Evolutionary conservation across 2,329 filamentous ascomycete species (phyloP).

Genomic region (Colletotrichum godetiae): DNA sequence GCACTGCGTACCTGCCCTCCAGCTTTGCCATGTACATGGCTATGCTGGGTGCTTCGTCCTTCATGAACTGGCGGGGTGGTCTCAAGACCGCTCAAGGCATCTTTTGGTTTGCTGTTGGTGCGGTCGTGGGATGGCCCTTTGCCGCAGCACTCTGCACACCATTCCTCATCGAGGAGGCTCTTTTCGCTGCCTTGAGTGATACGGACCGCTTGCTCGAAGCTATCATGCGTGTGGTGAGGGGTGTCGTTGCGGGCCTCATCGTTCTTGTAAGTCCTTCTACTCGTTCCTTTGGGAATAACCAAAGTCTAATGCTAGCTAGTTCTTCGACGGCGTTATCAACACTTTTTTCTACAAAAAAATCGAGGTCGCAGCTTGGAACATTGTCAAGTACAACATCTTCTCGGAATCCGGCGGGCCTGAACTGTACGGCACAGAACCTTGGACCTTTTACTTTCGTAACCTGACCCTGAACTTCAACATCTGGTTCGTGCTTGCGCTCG

Average conservation of each 20-base stretch:
- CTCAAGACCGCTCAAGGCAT: constrained; percentile 85
- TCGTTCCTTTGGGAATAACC: not conserved
- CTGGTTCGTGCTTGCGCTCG: constrained; percentile 86
- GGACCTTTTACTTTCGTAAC: constrained; percentile 96
- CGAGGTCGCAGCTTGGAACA: constrained; percentile 87
- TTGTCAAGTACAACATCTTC: constrained; percentile 96
- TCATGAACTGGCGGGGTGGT: constrained; percentile 89
- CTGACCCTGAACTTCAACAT: constrained; percentile 93
- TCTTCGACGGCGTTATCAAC: constrained; percentile 77
- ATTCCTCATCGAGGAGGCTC: constrained; percentile 81
- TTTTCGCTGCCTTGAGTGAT: constrained; percentile 66
- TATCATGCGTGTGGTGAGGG: constrained; percentile 72
- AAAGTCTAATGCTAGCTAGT: constrained; percentile 55
- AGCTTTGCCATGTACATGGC: constrained; percentile 97
- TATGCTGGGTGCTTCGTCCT: constrained; percentile 87
- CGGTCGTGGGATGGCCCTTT: constrained; percentile 94
- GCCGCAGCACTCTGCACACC: constrained; percentile 84
- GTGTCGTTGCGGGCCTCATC: constrained; percentile 72
- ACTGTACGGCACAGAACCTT: constrained; percentile 95
- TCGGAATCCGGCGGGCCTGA: constrained; percentile 84
- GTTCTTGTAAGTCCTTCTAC: constrained; percentile 71
- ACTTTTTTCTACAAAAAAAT: constrained; percentile 86
- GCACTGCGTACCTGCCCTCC: constrained; percentile 87
- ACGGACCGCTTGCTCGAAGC: constrained; percentile 70
- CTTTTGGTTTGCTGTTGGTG: constrained; percentile 89